Base-by-base conservation (phyloP, 495 filamentous ascomycete genomes). In the Aspergillus baeticus region DNA sequence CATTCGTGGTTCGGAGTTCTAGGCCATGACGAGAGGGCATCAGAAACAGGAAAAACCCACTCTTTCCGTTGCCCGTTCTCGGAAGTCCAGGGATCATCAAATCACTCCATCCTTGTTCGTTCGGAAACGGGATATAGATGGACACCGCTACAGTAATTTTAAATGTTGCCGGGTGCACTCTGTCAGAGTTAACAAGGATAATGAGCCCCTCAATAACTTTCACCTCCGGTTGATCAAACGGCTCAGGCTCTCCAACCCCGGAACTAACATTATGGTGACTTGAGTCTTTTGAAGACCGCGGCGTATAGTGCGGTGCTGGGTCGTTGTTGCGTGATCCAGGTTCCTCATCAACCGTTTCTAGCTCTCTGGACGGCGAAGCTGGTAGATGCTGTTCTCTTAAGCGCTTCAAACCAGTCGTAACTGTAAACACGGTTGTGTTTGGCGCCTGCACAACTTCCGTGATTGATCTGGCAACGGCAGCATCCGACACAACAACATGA, bases 71-170 rank as follows among this genome's bases (percentile, higher is more conserved):
- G 7, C 33, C 43, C 13, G 70, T 43, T 29, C 55, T 55, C 36
- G 73, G 73, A 18, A 76, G 57, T 5, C 71, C 73, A 10, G 66
- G 60, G 6, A 76, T 47, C 8, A 61, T 29, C 31, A 76, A 42
- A 31, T 69, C 58, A 20, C 44, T 58, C 73, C 73, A 76, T 11
- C 64, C 68, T 2, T 60, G 59, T 1, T 55, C 51, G 36, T 55
- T 62, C 10, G 59, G 59, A 7, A 63, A 48, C 7, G 54, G 51
- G 11, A 76, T 23, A 10, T 4, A 29, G 11, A 69, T 36, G 1
- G 56, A 51, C 3, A 69, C 36, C 0, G 58, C 60, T 11, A 72
- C 57, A 7, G 44, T 47, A n/a, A 67, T 51, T 37, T 62, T 58
- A 47, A 70, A 74, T 14, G 37, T 49, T 15, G 54, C 62, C 4